Evolutionary conservation across 352 stramenopile genomes (phyloP).

Genomic region (Pythium guiyangense): DNA sequence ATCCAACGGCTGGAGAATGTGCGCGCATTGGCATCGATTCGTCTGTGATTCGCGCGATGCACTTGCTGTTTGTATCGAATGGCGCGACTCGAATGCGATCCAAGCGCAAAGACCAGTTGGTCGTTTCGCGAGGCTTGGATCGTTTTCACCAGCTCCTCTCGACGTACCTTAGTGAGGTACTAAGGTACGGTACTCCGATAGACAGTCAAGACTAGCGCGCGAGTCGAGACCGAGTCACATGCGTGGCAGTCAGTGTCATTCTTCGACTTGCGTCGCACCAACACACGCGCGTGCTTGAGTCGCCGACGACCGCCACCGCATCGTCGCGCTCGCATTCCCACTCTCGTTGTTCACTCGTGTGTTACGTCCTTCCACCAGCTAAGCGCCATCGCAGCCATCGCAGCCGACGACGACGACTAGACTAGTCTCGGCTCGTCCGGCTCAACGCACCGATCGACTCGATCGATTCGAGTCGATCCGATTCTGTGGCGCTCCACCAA

Average conservation of each 20-base stretch:
- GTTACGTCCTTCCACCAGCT: too few relatives aligned
- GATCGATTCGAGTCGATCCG: background rate
- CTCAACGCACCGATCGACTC: background rate
- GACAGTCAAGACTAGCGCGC: too few relatives aligned
- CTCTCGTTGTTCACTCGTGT: too few relatives aligned
- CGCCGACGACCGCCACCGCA: conserved; percentile 7
- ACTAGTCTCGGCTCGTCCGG: background rate
- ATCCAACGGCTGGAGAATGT: background rate
- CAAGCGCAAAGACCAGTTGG: conserved; percentile 2
- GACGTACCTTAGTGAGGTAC: too few relatives aligned
- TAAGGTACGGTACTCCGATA: too few relatives aligned
- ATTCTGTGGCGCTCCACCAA: conserved; percentile 5
- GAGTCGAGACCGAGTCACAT: background rate
- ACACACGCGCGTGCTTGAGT: conserved; percentile 10
- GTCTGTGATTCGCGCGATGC: too few relatives aligned
- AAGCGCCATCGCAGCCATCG: too few relatives aligned
- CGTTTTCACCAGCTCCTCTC: conserved; percentile 2
- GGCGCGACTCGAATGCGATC: background rate
- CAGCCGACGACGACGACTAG: too few relatives aligned
- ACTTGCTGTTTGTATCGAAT: background rate
- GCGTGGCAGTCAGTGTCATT: conserved; percentile 8
- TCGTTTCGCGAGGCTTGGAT: conserved; percentile 15
- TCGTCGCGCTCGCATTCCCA: background rate
- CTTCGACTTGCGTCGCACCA: conserved; percentile 17
- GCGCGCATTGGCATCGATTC: background rate